phyloP scores from a whole-genome alignment of 2,329 filamentous ascomycete species.

The Pezicula radicicola region DNA sequence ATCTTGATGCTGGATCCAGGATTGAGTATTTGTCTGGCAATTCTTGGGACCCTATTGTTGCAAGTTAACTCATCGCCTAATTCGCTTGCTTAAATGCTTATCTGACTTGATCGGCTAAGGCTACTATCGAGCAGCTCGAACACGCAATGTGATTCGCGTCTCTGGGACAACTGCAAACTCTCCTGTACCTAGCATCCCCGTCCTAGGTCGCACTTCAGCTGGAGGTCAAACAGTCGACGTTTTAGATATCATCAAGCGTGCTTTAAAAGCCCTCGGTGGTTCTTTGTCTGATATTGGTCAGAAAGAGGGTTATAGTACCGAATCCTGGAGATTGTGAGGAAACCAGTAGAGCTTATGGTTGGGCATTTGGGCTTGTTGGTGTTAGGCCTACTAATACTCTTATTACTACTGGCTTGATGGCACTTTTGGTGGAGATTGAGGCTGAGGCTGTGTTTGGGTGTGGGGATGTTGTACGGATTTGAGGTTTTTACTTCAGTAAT shows the following conservation, averaged over 20 bases:
- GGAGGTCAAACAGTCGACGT: slow-evolving; percentile 24
- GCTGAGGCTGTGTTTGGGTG: too few species aligned
- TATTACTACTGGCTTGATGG: too few species aligned
- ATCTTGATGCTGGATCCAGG: slow-evolving; percentile 17
- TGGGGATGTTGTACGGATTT: too few species aligned
- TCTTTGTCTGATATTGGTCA: slow-evolving; percentile 23
- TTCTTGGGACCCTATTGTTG: slow-evolving; percentile 29
- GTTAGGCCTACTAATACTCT: too few species aligned
- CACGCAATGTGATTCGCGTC: slow-evolving; percentile 21
- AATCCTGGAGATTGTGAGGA: slow-evolving; percentile 22
- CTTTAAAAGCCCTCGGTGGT: slow-evolving; percentile 24
- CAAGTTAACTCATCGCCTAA: slow-evolving; percentile 4
- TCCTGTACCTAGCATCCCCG: slow-evolving; percentile 10
- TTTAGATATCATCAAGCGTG: slow-evolving; percentile 25
- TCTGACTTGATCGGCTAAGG: slow-evolving; percentile 11
- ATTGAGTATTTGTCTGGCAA: slow-evolving; percentile 28
- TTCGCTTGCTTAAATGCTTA: background rate
- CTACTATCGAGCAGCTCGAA: slow-evolving; percentile 28
- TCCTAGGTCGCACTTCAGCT: slow-evolving; percentile 13
- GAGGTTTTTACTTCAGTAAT: too few species aligned
- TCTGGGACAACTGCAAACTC: slow-evolving; percentile 32
- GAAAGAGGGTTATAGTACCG: slow-evolving; percentile 25
- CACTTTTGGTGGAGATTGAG: too few species aligned
- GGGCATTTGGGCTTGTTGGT: slow-evolving; percentile 14
- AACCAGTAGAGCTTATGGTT: slow-evolving; percentile 25